Evolutionary conservation across 1,139 yeast genomes (phyloP).

Genomic region (Geotrichum macrosporum): DNA sequence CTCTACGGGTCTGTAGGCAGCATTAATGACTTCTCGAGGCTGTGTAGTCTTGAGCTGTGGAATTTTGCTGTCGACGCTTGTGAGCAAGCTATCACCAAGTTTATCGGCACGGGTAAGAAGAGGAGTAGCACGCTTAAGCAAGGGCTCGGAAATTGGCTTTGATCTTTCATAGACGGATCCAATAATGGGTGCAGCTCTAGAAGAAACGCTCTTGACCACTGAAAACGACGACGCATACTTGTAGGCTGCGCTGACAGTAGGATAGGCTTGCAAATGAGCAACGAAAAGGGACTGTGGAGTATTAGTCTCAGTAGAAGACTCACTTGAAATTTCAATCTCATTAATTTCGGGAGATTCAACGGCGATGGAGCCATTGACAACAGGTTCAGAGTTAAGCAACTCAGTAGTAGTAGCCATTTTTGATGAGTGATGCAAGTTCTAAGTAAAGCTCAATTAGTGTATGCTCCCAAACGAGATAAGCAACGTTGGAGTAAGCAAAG

Average conservation of each 20-base stretch:
- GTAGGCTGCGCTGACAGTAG: constrained; percentile 57
- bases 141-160: constrained; percentile 37
- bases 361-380: no score
- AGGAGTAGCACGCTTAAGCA: constrained; percentile 33
- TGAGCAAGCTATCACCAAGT: constrained; percentile 37
- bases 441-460: no score
- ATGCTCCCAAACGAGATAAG: no score
- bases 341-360: no score
- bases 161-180: constrained; percentile 40
- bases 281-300: constrained; percentile 33
- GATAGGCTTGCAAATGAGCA: constrained; percentile 47
- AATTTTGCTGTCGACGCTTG: constrained; percentile 36
- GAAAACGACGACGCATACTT: constrained; percentile 61
- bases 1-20: constrained; percentile 36
- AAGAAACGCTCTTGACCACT: constrained; percentile 51
- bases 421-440: no score
- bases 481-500: no score
- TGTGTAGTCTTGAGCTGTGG: constrained; percentile 38
- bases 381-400: no score
- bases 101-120: constrained; percentile 35
- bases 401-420: no score
- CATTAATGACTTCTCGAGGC: constrained; percentile 36
- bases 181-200: constrained; percentile 55
- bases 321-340: background rate
- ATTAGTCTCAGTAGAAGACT: background rate